phyloP scores from a whole-genome alignment of 495 filamentous ascomycete genomes.

The Aspergillus affinis region DNA sequence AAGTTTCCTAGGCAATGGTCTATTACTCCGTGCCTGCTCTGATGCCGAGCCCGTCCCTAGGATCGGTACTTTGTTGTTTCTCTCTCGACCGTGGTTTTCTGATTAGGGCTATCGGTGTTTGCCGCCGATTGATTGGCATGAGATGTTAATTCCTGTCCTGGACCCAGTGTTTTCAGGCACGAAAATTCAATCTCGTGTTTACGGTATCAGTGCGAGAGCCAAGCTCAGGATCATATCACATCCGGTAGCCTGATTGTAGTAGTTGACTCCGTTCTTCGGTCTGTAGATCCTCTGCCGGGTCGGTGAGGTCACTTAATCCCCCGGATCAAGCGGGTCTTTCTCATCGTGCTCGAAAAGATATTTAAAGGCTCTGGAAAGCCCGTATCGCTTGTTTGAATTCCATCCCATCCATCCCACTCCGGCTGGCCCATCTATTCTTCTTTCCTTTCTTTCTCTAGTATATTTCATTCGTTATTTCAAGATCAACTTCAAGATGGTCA shows the following conservation, averaged over 20 bases:
- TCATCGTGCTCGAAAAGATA: not conserved
- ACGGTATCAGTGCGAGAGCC: not conserved
- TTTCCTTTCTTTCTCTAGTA: not conserved
- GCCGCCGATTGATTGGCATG: not conserved
- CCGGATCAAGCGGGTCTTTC: not conserved
- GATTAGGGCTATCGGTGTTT: not conserved
- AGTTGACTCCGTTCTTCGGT: not conserved
- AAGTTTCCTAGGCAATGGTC: not conserved
- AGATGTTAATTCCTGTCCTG: not conserved
- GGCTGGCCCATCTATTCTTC: not conserved
- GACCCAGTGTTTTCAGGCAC: constrained; percentile 1
- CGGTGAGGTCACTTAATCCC: not conserved
- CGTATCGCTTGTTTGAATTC: not conserved
- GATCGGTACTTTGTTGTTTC: not conserved
- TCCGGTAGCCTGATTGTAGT: not conserved
- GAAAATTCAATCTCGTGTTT: not conserved
- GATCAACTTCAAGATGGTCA: constrained; percentile 11
- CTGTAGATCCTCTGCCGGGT: not conserved
- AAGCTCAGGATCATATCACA: not conserved
- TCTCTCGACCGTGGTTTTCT: not conserved
- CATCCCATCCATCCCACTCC: not conserved
- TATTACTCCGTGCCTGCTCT: not conserved
- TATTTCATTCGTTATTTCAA: not conserved
- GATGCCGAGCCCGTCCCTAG: not conserved
- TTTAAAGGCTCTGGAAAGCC: not conserved